A percentile compares a stretch with the other conserved stretches of the same genome.
phyloP scores from a whole-genome alignment of 2,329 filamentous ascomycete species.

The Cadophora gregata region DNA sequence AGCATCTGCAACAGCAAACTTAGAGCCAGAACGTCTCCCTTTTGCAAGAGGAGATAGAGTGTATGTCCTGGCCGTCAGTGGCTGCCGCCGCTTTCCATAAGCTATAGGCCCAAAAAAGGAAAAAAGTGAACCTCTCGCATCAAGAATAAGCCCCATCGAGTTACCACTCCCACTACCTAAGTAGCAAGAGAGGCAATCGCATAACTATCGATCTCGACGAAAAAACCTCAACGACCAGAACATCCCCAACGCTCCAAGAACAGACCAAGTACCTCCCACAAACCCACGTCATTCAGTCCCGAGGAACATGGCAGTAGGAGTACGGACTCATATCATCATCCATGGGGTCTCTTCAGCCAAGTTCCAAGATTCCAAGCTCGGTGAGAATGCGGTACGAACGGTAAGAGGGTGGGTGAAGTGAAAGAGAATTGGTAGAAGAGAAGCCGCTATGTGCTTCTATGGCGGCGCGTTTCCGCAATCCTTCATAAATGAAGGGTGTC shows the following conservation, averaged over 20 bases:
- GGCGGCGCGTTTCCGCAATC: conserved; percentile 98
- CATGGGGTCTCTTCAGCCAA: conserved; percentile 56
- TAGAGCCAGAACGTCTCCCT: conserved; percentile 43
- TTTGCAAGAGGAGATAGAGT: conserved; percentile 45
- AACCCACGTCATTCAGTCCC: conserved; percentile 28
- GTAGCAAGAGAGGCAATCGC: conserved; percentile 77
- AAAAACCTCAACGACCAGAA: conserved; percentile 64
- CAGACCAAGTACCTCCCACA: conserved; percentile 49
- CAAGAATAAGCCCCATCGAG: conserved; percentile 99
- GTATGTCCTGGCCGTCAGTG: conserved; percentile 31
- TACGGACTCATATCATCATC: conserved; percentile 93
- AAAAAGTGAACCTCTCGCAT: conserved; percentile 77
- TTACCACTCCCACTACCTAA: conserved; percentile 66
- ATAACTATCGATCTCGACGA: conserved; percentile 98
- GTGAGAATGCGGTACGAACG: conserved; percentile 44
- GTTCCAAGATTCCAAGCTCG: conserved; percentile 41
- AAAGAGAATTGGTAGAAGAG: conserved; percentile 66
- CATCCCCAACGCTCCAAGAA: conserved; percentile 49
- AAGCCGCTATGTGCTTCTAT: conserved; percentile 96
- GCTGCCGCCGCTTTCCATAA: conserved; percentile 57
- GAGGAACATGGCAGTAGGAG: conserved; percentile 48
- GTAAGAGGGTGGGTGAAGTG: conserved; percentile 47
- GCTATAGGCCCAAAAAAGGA: conserved; percentile 57
- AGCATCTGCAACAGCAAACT: conserved; percentile 54
- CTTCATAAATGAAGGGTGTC: conserved; percentile 69